A percentile compares a stretch with the other conserved stretches of the same genome.
phyloP scores from a whole-genome alignment of 208 protist species.

The Leishmania turanica region DNA sequence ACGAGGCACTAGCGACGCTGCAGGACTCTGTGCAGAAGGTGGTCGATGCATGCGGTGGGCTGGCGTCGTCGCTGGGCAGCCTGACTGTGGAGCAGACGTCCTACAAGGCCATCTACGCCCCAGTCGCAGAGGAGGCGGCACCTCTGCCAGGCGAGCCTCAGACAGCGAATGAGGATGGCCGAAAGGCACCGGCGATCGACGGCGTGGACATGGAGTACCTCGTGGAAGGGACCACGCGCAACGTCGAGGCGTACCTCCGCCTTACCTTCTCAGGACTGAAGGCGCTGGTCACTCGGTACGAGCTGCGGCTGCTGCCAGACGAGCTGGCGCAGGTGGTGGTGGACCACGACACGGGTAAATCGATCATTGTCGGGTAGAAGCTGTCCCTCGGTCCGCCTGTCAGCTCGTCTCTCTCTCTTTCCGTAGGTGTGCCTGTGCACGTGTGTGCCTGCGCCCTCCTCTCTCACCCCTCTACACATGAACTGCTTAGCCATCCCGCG shows the following conservation, averaged over 20 bases:
- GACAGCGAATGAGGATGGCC: neutral
- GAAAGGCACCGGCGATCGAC: slow-evolving; percentile 13
- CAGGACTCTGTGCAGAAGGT: slow-evolving; percentile 49
- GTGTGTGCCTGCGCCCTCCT: neutral
- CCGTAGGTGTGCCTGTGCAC: neutral
- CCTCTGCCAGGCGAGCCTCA: slow-evolving; percentile 14
- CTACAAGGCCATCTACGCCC: slow-evolving; percentile 28
- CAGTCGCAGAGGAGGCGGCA: neutral
- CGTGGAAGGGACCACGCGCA: slow-evolving; percentile 47
- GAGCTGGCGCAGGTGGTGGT: slow-evolving; percentile 56
- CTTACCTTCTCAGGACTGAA: slow-evolving; percentile 62
- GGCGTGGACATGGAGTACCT: slow-evolving; percentile 71
- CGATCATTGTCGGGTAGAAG: slow-evolving; percentile 42
- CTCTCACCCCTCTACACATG: neutral
- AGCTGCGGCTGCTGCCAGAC: slow-evolving; percentile 62
- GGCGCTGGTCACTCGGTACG: slow-evolving; percentile 62
- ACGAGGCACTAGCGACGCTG: slow-evolving; percentile 34
- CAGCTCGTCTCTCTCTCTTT: neutral
- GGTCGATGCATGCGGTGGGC: slow-evolving; percentile 40
- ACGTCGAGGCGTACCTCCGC: slow-evolving; percentile 64
- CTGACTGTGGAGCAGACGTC: slow-evolving; percentile 21
- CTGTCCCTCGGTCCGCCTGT: neutral
- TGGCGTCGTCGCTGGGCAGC: slow-evolving; percentile 34
- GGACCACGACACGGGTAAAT: slow-evolving; percentile 64
- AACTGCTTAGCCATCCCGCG: neutral